Percentiles rank a stretch among this genome's conserved stretches.
Conservation (phyloP, 805 yeast species). For the Myxozyma udenii region DNA sequence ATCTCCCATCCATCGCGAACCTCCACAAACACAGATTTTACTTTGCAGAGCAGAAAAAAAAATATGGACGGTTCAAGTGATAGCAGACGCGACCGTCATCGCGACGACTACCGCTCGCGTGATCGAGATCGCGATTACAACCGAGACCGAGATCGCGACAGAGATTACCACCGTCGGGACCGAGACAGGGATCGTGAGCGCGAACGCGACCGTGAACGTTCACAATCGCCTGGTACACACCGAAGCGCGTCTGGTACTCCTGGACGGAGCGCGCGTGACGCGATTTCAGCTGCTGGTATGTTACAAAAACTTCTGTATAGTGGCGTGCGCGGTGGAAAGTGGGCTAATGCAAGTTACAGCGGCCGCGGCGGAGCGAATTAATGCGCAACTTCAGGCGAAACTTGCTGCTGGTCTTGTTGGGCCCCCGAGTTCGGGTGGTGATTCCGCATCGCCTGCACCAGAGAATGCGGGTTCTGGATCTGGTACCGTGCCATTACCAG, state of each 20-base stretch:
- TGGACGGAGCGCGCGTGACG: conserved; percentile 28
- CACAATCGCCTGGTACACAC: conserved; percentile 15
- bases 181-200: conserved; percentile 25
- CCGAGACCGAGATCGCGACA: conserved; percentile 19
- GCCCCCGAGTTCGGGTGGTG: background rate
- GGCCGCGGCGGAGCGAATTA: conserved; percentile 39
- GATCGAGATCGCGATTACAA: background rate
- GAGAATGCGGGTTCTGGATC: too few relatives aligned
- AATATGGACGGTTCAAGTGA: background rate
- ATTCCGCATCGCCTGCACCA: background rate
- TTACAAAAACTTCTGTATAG: background rate
- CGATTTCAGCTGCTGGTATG: conserved; percentile 34
- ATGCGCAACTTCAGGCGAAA: conserved; percentile 34
- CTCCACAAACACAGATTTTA: too few relatives aligned
- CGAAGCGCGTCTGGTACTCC: conserved; percentile 5
- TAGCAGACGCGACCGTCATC: background rate
- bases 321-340: background rate
- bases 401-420: conserved; percentile 1
- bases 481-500: background rate
- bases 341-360: conserved; percentile 11
- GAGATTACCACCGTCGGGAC: conserved; percentile 15
- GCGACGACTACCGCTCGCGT: background rate
- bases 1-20: too few relatives aligned
- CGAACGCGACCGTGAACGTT: conserved; percentile 23
- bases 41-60: too few relatives aligned